Percentiles rank a stretch among this genome's conserved stretches.
Evolutionary conservation across 352 stramenopile species (phyloP).

Genomic region (Pythium aphanidermatum): DNA sequence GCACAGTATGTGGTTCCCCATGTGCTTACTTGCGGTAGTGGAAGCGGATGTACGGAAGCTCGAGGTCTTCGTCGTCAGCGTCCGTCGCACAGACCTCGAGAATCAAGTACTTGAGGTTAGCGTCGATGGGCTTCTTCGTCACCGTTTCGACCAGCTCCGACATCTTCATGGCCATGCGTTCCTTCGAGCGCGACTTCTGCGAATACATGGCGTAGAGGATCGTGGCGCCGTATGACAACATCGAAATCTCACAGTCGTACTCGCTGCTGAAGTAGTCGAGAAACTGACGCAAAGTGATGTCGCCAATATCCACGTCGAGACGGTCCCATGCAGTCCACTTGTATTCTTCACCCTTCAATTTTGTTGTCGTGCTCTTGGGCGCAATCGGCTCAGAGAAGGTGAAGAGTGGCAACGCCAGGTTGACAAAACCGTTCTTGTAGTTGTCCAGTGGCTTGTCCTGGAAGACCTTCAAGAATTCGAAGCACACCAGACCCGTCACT

Average conservation of each 20-base stretch:
- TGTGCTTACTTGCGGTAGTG: conserved; percentile 45
- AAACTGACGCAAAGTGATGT: conserved; percentile 96
- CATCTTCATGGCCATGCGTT: conserved; percentile 97
- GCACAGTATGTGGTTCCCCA: too few species aligned
- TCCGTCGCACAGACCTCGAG: conserved; percentile 97
- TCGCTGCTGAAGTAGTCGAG: conserved; percentile 93
- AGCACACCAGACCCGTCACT: conserved; percentile 97
- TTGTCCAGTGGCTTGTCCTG: conserved; percentile 88
- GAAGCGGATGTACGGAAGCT: conserved; percentile 94
- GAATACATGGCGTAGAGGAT: conserved; percentile 90
- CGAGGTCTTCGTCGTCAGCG: conserved; percentile 93
- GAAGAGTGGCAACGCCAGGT: conserved; percentile 97
- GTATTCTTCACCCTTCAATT: conserved; percentile 94
- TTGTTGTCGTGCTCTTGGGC: conserved; percentile 89
- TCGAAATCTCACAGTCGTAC: conserved; percentile 97
- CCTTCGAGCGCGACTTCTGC: conserved; percentile 81
- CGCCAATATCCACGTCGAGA: conserved; percentile 92
- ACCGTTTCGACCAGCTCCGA: conserved; percentile 93
- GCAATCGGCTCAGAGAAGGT: conserved; percentile 95
- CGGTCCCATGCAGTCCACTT: conserved; percentile 98
- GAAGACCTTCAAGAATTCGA: conserved; percentile 97
- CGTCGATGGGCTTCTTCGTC: conserved; percentile 94
- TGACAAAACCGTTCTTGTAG: conserved; percentile 98
- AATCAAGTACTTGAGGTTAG: conserved; percentile 95
- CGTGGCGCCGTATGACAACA: conserved; percentile 96